Evolutionary conservation across 495 filamentous ascomycete genomes (phyloP).

Genomic region (Lepidopterella palustris): DNA sequence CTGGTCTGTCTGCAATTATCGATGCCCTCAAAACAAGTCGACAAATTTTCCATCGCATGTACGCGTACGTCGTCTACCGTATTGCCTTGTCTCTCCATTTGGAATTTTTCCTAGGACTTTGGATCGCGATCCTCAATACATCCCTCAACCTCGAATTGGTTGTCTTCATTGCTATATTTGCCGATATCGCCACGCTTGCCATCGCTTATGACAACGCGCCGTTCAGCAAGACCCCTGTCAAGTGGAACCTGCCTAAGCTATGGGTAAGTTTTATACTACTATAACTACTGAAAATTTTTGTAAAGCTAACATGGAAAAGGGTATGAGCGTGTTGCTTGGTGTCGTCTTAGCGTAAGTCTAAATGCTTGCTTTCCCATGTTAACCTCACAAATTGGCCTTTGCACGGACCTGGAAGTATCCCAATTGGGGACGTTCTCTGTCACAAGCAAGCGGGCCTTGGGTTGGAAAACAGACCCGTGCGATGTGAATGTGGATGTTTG

Average conservation of each 20-base stretch:
- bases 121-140: constrained; percentile 81
- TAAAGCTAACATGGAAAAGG: too few relatives aligned
- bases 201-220: constrained; percentile 93
- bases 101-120: constrained; percentile 81
- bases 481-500: too few relatives aligned
- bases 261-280: too few relatives aligned
- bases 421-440: too few relatives aligned
- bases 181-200: constrained; percentile 85
- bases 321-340: constrained; percentile 78
- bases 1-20: constrained; percentile 87
- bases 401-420: too few relatives aligned
- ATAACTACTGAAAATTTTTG: too few relatives aligned
- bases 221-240: constrained; percentile 77
- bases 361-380: too few relatives aligned
- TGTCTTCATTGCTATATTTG: constrained; percentile 91
- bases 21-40: constrained; percentile 89
- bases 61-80: constrained; percentile 93
- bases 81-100: constrained; percentile 88
- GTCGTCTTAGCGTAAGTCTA: constrained; percentile 75
- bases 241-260: constrained; percentile 88
- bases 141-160: constrained; percentile 78
- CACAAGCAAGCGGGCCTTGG: too few relatives aligned
- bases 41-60: constrained; percentile 96
- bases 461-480: too few relatives aligned
- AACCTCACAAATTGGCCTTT: too few relatives aligned